Evolutionary conservation across 176 grass and related monocot species (phyloP), one percentile per base, ranked within the genome.

Genomic region (Thalia dealbata): DNA sequence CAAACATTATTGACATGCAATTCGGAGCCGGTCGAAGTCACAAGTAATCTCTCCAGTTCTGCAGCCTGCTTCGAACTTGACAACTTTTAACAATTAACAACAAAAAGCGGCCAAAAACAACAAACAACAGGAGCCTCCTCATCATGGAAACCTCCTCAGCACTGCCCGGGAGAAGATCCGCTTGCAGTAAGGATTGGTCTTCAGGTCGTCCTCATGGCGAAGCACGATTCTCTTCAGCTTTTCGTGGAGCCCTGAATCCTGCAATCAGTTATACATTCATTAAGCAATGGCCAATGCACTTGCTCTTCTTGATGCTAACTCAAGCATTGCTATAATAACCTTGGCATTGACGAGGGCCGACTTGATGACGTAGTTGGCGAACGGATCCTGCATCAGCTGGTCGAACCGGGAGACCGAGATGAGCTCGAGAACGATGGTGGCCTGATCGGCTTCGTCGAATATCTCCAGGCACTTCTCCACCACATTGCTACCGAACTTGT

Each of bases 401-500:
- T 92, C 82, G 64, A 97, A 79, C 12, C 79, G 84, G 1, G 87
- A 73, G 41, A 76, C 74, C 2, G 76, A 72, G 6, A 97, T 82
- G 18, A 97, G 61, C 51, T 97, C 89, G 0, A 78, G 32, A 71
- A 97, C 83, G 67, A 97, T 82, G 24, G 71, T 86, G 0, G 81
- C 79, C 75, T 64, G 89, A 45, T 88, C 85, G 19, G 74, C 58
- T 38, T 92, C 86, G 24, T 72, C 73, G 71, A 97, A 92, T 50
- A 86, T 83, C 35, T 81, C 84, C 8, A 97, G 82, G 85, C 89
- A 92, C 73, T 86, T 97, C 78, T 97, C 93, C 61, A 97, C 87
- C 74, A 97, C 93, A 48, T 97, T 92, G 71, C 87, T 92, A 45
- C 89, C 92, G 76, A 92, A 92, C 26, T 97, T 97, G 61, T 97